These are phyloP conservation scores for Penicillium sp. DNA, from an alignment of 2,329 filamentous ascomycete genomes.

Conservation along the genomic window DNA sequence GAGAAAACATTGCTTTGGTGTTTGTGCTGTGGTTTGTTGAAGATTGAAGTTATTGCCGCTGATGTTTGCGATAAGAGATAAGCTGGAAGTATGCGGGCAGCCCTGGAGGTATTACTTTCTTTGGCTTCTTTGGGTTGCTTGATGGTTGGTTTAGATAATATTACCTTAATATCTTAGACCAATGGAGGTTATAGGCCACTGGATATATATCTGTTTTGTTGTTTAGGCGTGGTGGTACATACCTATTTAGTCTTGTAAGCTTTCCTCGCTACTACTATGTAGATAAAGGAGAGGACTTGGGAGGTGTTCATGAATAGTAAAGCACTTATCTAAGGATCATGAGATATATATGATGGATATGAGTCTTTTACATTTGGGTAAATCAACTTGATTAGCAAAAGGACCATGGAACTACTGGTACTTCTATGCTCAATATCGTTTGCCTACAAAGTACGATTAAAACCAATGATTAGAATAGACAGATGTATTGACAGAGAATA, in stretches of 20 bases:
- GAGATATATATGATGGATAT: not conserved
- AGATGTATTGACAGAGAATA: not conserved
- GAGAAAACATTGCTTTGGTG: conserved; percentile 10
- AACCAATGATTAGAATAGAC: too few relatives aligned
- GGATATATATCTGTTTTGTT: not conserved
- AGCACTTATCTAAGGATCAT: not conserved
- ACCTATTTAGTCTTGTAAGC: not conserved
- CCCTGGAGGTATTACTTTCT: not conserved
- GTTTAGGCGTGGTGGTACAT: not conserved
- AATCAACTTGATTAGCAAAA: not conserved
- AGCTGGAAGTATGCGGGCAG: not conserved
- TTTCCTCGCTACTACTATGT: not conserved
- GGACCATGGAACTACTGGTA: not conserved
- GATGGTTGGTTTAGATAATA: not conserved
- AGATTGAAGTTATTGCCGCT: not conserved
- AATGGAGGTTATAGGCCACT: not conserved
- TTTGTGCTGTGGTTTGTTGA: not conserved
- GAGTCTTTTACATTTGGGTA: not conserved
- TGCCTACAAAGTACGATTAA: not conserved
- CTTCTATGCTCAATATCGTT: not conserved
- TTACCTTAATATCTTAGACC: not conserved
- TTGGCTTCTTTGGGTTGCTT: not conserved
- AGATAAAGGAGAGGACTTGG: not conserved
- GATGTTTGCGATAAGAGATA: conserved; percentile 22
- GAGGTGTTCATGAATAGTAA: not conserved